Evolutionary conservation across 805 yeast species (phyloP).

Genomic region (Candida lessepsii): DNA sequence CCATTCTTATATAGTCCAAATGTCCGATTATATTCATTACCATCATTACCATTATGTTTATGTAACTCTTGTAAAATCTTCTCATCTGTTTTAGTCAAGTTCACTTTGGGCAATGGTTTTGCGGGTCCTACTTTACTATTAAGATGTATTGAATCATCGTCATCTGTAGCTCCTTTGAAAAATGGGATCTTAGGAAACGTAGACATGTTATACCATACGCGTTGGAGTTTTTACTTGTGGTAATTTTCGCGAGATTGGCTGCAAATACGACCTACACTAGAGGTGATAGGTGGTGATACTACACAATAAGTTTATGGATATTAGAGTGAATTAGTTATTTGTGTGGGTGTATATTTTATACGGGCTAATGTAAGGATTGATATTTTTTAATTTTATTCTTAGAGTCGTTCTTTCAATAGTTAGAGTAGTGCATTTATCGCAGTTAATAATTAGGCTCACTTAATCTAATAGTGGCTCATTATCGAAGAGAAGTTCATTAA

Average conservation of each 20-base stretch:
- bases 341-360: no score
- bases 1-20: constrained; percentile 18
- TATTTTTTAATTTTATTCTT: no score
- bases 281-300: no score
- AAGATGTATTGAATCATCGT: constrained; percentile 42
- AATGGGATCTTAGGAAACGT: constrained; percentile 37
- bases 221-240: constrained; percentile 1
- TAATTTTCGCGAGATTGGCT: background rate
- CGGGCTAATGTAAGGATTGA: no score
- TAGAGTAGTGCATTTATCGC: no score
- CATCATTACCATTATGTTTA: constrained; percentile 16
- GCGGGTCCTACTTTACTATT: constrained; percentile 38
- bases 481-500: no score
- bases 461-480: no score
- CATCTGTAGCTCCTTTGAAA: constrained; percentile 40
- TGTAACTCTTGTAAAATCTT: constrained; percentile 20
- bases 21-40: constrained; percentile 17
- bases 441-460: no score
- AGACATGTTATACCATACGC: constrained; percentile 16
- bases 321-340: no score
- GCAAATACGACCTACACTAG: background rate
- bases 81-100: constrained; percentile 16
- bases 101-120: constrained; percentile 26
- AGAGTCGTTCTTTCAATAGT: no score
- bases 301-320: no score